Conservation (phyloP, 805 yeast genomes). For the Metschnikowia gruessii region DNA sequence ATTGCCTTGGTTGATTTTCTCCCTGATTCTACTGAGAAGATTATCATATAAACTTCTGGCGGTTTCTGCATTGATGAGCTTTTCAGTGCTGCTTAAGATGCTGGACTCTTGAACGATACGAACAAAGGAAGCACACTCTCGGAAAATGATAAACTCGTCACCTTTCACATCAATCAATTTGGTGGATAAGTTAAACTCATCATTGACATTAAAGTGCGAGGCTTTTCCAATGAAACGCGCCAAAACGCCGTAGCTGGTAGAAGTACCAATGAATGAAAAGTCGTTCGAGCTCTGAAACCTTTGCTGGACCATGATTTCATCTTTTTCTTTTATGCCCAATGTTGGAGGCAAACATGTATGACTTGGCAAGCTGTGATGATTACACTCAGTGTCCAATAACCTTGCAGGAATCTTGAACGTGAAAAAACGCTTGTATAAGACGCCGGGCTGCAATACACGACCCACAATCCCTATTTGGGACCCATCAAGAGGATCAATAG, state of each 20-base stretch:
- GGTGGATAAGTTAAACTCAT: conserved; percentile 33
- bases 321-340: conserved; percentile 27
- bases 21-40: conserved; percentile 29
- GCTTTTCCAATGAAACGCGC: conserved; percentile 43
- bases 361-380: conserved; percentile 27
- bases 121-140: conserved; percentile 26
- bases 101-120: conserved; percentile 28
- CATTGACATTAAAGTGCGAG: conserved; percentile 30
- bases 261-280: conserved; percentile 32
- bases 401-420: conserved; percentile 39
- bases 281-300: conserved; percentile 22
- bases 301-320: conserved; percentile 6
- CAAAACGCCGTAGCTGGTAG: conserved; percentile 35
- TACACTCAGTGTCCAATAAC: conserved; percentile 38
- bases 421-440: conserved; percentile 37
- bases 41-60: conserved; percentile 19
- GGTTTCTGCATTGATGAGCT: conserved; percentile 10
- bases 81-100: conserved; percentile 17
- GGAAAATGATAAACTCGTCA: conserved; percentile 40
- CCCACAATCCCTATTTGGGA: conserved; percentile 22
- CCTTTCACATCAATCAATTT: conserved; percentile 32
- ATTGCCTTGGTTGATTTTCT: conserved; percentile 26
- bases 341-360: conserved; percentile 40
- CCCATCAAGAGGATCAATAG: conserved; percentile 31
- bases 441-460: conserved; percentile 23